These are phyloP conservation scores for Pythium biforme DNA, from an alignment of 352 stramenopile species.

Conservation along the genomic window DNA sequence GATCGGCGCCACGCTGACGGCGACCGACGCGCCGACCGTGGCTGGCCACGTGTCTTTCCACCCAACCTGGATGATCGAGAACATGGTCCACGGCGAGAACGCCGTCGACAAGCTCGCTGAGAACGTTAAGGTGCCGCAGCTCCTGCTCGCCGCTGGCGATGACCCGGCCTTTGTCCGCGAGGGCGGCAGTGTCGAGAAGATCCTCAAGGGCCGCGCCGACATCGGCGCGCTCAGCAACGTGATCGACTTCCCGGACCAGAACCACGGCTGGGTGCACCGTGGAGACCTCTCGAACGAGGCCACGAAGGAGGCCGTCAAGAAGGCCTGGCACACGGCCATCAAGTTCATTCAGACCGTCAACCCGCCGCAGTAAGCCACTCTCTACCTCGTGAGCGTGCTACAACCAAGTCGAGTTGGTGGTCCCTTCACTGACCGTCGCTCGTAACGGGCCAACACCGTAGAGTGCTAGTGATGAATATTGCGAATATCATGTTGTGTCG, in stretches of 20 bases:
- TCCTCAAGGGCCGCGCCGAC: constrained; percentile 38
- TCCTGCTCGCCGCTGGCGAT: constrained; percentile 66
- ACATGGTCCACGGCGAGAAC: constrained; percentile 68
- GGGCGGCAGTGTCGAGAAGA: constrained; percentile 70
- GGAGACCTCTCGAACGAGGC: constrained; percentile 68
- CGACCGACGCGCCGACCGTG: constrained; percentile 44
- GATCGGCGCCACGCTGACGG: constrained; percentile 57
- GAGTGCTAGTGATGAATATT: no score
- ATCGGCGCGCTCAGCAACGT: constrained; percentile 48
- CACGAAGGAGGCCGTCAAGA: constrained; percentile 53
- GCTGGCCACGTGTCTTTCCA: constrained; percentile 80
- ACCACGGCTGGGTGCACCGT: constrained; percentile 84
- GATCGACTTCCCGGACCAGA: constrained; percentile 64
- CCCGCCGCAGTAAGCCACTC: constrained; percentile 30
- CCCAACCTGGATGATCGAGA: constrained; percentile 75
- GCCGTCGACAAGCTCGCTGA: constrained; percentile 70
- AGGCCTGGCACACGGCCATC: constrained; percentile 47
- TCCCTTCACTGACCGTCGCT: no score
- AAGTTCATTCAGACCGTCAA: constrained; percentile 41
- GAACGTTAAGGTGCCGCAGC: constrained; percentile 68
- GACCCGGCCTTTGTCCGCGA: constrained; percentile 70
- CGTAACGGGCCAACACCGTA: no score
- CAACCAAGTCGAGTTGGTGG: no score
- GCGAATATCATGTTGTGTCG: no score
- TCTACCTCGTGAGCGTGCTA: no score